A percentile compares a stretch with the other conserved stretches of the same genome.
phyloP scores from a whole-genome alignment of 768 basidiomycete species.

The Flagelloscypha sp. region DNA sequence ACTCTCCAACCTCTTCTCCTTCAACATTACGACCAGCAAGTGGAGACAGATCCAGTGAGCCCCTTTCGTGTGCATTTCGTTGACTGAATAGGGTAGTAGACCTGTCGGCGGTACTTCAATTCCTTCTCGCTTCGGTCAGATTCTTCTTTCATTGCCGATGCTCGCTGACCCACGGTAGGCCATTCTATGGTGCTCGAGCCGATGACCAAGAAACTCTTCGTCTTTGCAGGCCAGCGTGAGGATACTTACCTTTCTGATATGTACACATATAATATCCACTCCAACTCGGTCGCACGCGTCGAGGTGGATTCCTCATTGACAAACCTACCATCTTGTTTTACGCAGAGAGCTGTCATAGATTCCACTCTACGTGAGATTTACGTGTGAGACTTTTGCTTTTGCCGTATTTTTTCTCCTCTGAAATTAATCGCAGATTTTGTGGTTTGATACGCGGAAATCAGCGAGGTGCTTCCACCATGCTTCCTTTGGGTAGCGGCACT shows the following conservation, averaged over 20 bases:
- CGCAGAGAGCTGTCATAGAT: conserved; percentile 68
- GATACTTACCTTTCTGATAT: conserved; percentile 66
- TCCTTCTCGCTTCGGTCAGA: conserved; percentile 53
- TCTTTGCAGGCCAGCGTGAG: conserved; percentile 68
- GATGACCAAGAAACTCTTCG: conserved; percentile 46
- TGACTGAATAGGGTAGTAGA: no score
- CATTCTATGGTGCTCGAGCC: conserved; percentile 80
- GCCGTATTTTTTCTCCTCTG: neutral
- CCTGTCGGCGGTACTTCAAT: conserved; percentile 30
- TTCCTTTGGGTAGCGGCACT: conserved; percentile 44
- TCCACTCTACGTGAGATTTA: conserved; percentile 57
- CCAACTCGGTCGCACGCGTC: conserved; percentile 44
- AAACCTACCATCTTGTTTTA: conserved; percentile 65
- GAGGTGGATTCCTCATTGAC: no score
- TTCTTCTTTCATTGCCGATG: neutral
- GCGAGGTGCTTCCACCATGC: conserved; percentile 29
- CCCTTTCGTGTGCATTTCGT: neutral
- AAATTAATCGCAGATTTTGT: conserved; percentile 39
- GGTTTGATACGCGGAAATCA: conserved; percentile 43
- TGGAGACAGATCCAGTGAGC: conserved; percentile 67
- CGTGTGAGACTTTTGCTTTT: conserved; percentile 38
- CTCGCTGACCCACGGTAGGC: conserved; percentile 29
- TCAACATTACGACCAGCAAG: conserved; percentile 52
- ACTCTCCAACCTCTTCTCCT: conserved; percentile 69
- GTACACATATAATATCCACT: conserved; percentile 61